These are phyloP conservation scores for Schizochytrium sp. DNA, from an alignment of 108 stramenopile species.

Conservation along the genomic window DNA sequence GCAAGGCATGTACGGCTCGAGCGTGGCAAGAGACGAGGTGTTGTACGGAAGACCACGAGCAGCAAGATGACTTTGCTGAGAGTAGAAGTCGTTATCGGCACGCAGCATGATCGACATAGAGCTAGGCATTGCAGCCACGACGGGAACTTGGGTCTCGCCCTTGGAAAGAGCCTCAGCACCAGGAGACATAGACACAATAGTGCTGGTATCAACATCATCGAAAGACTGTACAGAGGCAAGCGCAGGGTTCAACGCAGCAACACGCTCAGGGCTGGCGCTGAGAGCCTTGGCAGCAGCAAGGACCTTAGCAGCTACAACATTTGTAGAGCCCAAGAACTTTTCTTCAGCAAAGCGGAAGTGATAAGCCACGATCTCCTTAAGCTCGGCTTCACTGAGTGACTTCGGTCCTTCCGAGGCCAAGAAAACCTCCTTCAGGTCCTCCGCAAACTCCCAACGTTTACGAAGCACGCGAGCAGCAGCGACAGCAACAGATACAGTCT, in stretches of 20 bases:
- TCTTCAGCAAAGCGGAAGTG: conserved; percentile 25
- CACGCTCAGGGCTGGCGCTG: conserved; percentile 50
- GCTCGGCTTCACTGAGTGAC: background rate
- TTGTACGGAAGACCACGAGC: conserved; percentile 75
- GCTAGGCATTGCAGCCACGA: background rate
- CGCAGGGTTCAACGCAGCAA: conserved; percentile 82
- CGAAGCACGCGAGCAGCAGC: conserved; percentile 21
- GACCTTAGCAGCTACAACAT: background rate
- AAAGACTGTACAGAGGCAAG: conserved; percentile 72
- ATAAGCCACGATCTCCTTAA: background rate
- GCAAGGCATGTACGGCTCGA: conserved; percentile 85
- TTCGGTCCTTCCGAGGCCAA: background rate
- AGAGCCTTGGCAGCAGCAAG: background rate
- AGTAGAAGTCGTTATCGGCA: conserved; percentile 98
- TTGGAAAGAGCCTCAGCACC: background rate
- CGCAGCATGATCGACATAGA: conserved; percentile 80
- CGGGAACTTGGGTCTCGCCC: conserved; percentile 56
- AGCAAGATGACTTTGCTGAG: conserved; percentile 80
- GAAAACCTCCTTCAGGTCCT: background rate
- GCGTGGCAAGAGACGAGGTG: conserved; percentile 74
- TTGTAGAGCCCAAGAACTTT: too few species aligned
- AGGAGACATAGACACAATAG: background rate
- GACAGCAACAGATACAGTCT: conserved; percentile 63
- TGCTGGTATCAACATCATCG: conserved; percentile 61
- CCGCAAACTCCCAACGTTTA: conserved; percentile 24